These are phyloP conservation scores for Globisporangium polare DNA, from an alignment of 352 stramenopile genomes.

Conservation along the genomic window DNA sequence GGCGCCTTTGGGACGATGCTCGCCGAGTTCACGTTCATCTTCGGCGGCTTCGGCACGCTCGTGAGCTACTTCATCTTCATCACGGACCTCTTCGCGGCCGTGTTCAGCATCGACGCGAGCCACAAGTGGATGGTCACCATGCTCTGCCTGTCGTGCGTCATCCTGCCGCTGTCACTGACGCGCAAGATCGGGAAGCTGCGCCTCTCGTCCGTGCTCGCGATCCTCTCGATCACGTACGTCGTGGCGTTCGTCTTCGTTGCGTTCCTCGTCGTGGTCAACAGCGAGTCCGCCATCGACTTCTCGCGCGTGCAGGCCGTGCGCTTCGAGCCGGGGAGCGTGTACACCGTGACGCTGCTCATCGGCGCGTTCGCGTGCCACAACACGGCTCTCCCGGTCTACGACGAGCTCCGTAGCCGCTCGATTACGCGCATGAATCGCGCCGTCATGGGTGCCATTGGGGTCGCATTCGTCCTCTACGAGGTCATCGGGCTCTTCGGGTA, in stretches of 20 bases:
- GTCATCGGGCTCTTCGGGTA: constrained; percentile 66
- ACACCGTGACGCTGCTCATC: constrained; percentile 75
- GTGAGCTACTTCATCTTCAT: constrained; percentile 84
- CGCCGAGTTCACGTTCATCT: constrained; percentile 83
- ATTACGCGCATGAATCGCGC: constrained; percentile 61
- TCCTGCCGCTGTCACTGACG: constrained; percentile 60
- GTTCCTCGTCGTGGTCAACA: constrained; percentile 32
- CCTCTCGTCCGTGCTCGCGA: constrained; percentile 52
- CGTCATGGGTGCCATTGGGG: constrained; percentile 50
- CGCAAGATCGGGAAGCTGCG: constrained; percentile 60
- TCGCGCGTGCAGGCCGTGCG: constrained; percentile 38
- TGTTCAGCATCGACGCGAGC: constrained; percentile 26
- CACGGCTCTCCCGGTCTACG: constrained; percentile 71
- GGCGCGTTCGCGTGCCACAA: constrained; percentile 76
- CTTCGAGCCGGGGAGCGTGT: constrained; percentile 57
- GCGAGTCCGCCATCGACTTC: constrained; percentile 18
- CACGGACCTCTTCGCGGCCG: constrained; percentile 59
- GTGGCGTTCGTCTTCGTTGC: constrained; percentile 57
- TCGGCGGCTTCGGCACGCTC: constrained; percentile 75
- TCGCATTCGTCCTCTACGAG: constrained; percentile 71
- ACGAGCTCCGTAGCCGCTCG: constrained; percentile 55
- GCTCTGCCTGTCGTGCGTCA: constrained; percentile 26
- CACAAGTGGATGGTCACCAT: constrained; percentile 63
- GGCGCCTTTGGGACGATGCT: constrained; percentile 48
- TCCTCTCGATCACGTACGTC: constrained; percentile 67